Evolutionary conservation across 2,329 filamentous ascomycete genomes (phyloP), one percentile per base, ranked within the genome.

Genomic region (Dryadomyces quercus-mongolicae): DNA sequence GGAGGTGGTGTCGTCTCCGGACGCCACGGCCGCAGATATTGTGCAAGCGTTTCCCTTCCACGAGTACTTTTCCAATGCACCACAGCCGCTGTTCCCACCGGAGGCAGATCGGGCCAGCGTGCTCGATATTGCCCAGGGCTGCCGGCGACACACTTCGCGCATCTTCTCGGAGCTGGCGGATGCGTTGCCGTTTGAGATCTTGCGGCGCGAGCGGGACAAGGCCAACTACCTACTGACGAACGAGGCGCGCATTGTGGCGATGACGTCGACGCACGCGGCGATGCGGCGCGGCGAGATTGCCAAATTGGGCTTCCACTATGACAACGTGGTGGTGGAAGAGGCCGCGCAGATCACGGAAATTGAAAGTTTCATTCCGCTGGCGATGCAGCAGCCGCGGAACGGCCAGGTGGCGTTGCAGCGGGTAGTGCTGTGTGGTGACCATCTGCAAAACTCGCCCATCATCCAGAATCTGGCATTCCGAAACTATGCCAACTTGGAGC

Each of bases 281-380:
- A 98, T 98, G 78, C 83, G 90, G 57, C 78, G 92, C 58, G 83
- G 88, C 59, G 92, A 97, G 63, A 97, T 98, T 62, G 86, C 89
- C 1, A 78, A 81, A 16, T 77, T 97, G n/a, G 91, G 91, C 16
- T 98, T 98, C 70, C 88, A 89, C 61, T 98, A 98, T 63, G 91
- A 97, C 72, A 98, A 95, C 60, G 86, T 98, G 13, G 78, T 98
- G 53, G 96, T 98, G 87, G 93, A 98, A 72, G 93, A 98, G 75
- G 92, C 93, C 5, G 93, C 93, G 13, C 93, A 98, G 65, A 92
- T 98, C 64, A 98, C 92, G 0, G 93, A 98, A 68, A 87, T 96
- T 48, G 93, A 98, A 66, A 95, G 89, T 59, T 97, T 98, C 70
- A 89, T 98, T 59, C 93, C 93, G 0, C 75, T 95, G 53, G 87